Conservation (phyloP, 768 basidiomycete species). For the Leccinum broughii region DNA sequence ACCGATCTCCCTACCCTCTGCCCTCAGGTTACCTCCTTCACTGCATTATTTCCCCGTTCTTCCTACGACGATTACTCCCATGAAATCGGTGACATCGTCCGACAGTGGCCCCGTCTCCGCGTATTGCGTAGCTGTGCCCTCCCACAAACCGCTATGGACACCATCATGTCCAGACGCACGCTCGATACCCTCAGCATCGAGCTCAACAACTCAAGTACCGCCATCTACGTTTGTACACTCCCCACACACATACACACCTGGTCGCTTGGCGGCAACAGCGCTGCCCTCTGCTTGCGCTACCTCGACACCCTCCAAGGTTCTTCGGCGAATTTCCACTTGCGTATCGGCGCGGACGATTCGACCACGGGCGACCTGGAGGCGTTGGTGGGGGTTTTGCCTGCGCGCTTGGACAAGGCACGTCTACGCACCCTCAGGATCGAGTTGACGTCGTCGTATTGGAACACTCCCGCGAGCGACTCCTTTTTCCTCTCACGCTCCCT, state of each 20-base stretch:
- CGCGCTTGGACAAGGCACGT: slow-evolving; percentile 12
- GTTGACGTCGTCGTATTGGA: slow-evolving; percentile 32
- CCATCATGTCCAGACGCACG: slow-evolving; percentile 4
- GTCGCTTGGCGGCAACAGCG: slow-evolving; percentile 27
- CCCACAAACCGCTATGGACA: slow-evolving; percentile 24
- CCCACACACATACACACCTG: slow-evolving; percentile 19
- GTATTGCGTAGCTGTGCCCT: slow-evolving; percentile 22
- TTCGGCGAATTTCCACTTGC: slow-evolving; percentile 19
- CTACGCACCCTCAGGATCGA: slow-evolving; percentile 20
- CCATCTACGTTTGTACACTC: neutral
- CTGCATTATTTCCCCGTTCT: slow-evolving; percentile 26
- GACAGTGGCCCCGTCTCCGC: slow-evolving; percentile 21
- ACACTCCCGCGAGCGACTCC: slow-evolving; percentile 22
- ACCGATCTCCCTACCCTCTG: slow-evolving; percentile 21
- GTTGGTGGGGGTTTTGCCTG: slow-evolving; percentile 12
- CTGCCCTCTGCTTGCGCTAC: slow-evolving; percentile 23
- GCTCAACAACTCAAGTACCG: slow-evolving; percentile 21
- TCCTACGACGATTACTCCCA: slow-evolving; percentile 29
- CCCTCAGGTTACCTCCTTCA: slow-evolving; percentile 30
- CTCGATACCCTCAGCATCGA: slow-evolving; percentile 28
- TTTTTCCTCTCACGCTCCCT: slow-evolving; percentile 20
- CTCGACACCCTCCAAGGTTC: slow-evolving; percentile 19
- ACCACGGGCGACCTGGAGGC: slow-evolving; percentile 16
- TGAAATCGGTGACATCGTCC: slow-evolving; percentile 27
- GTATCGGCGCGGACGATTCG: slow-evolving; percentile 30